Percentiles rank a stretch among this genome's conserved stretches.
phyloP scores from a whole-genome alignment of 805 yeast species.

The Hanseniaspora valbyensis region DNA sequence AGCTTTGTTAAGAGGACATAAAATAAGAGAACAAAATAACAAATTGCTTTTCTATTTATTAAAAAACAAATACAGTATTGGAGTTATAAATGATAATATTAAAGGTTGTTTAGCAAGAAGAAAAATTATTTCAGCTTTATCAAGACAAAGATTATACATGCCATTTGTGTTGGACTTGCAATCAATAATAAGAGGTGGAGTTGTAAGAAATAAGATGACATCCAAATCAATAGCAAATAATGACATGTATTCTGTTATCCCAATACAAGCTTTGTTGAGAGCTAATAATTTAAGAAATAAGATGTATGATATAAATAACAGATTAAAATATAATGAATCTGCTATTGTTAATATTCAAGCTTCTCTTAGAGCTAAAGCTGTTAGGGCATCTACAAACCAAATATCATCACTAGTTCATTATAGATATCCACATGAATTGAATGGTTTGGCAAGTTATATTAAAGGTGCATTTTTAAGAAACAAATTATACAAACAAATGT shows the following conservation, averaged over 20 bases:
- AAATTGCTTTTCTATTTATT: neutral
- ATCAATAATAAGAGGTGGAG: slow-evolving; percentile 29
- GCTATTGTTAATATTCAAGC: slow-evolving; percentile 39
- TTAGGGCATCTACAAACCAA: slow-evolving; percentile 24
- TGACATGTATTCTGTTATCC: slow-evolving; percentile 17
- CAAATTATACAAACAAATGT: slow-evolving; percentile 31
- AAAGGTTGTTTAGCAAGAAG: slow-evolving; percentile 37
- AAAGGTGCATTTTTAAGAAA: slow-evolving; percentile 38
- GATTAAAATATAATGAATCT: neutral
- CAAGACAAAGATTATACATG: slow-evolving; percentile 1
- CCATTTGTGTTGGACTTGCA: slow-evolving; percentile 25
- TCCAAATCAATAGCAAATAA: slow-evolving; percentile 16
- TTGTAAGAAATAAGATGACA: slow-evolving; percentile 17
- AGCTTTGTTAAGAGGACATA: slow-evolving; percentile 41
- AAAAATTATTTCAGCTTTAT: slow-evolving; percentile 7
- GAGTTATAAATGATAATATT: slow-evolving; percentile 41
- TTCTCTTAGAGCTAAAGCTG: slow-evolving; percentile 36
- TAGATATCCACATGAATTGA: neutral
- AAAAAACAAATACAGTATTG: slow-evolving; percentile 1
- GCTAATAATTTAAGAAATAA: slow-evolving; percentile 30
- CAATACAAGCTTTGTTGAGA: slow-evolving; percentile 39
- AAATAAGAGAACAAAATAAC: slow-evolving; percentile 22
- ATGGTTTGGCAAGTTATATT: slow-evolving; percentile 1
- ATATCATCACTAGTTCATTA: neutral
- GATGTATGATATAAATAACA: neutral